phyloP scores from a whole-genome alignment of 257 asterid genomes.

The Jacaranda mimosifolia region DNA sequence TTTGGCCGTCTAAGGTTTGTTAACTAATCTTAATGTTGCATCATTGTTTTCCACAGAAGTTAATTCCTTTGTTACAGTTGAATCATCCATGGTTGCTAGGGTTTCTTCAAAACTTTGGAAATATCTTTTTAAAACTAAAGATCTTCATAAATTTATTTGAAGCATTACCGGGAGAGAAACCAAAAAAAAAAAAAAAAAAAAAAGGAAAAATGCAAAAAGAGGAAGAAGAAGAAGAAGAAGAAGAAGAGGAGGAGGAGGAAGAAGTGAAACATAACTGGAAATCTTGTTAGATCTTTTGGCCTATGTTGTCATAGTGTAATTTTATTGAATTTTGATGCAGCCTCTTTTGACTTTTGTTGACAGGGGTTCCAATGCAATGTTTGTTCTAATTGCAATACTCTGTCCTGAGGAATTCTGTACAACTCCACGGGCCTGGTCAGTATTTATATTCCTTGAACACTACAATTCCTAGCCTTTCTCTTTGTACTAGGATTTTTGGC shows the following conservation, averaged over 20 bases:
- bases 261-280: neutral
- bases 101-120: slow-evolving; percentile 15
- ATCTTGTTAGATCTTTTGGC: neutral
- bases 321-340: neutral
- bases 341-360: slow-evolving; percentile 24
- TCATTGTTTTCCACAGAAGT: neutral
- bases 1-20: neutral
- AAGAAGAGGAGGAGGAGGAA: neutral
- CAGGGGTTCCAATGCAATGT: slow-evolving; percentile 9
- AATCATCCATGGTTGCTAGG: slow-evolving; percentile 1
- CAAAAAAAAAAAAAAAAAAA: neutral
- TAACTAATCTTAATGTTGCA: neutral
- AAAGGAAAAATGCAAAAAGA: too few relatives aligned
- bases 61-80: too few relatives aligned
- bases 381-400: slow-evolving; percentile 12
- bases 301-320: neutral
- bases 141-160: neutral
- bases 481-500: slow-evolving; percentile 37
- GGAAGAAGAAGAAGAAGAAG: neutral
- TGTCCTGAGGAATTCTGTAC: slow-evolving; percentile 28
- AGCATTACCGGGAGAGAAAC: neutral
- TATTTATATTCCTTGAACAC: slow-evolving; percentile 23
- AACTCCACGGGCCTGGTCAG: neutral
- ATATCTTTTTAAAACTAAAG: neutral
- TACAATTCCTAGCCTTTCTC: slow-evolving; percentile 4